Conservation (phyloP, 2,329 filamentous ascomycete species). For the Aotearoamyces nothofagi region DNA sequence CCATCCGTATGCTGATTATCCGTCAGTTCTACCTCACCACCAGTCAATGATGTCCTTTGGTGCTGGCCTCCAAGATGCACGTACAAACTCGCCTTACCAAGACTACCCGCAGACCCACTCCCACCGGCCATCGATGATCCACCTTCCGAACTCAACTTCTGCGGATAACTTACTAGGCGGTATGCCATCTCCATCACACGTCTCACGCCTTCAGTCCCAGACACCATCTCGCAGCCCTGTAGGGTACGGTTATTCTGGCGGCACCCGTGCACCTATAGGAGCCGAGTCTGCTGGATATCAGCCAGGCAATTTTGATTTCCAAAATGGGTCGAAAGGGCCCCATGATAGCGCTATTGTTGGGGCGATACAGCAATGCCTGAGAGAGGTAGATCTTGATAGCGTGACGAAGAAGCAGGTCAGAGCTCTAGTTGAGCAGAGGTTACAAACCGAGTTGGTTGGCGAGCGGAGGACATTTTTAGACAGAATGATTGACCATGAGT, state of each 20-base stretch:
- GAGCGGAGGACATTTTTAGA: conserved; percentile 85
- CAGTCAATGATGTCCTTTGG: conserved; percentile 57
- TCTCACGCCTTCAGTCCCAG: conserved; percentile 22
- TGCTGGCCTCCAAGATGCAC: conserved; percentile 27
- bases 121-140: conserved; percentile 42
- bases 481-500: conserved; percentile 79
- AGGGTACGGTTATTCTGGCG: conserved; percentile 29
- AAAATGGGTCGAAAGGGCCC: conserved; percentile 43
- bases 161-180: conserved; percentile 20
- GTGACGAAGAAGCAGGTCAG: conserved; percentile 97
- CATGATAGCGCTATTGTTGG: conserved; percentile 71
- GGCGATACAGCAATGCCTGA: conserved; percentile 67
- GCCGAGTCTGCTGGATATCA: conserved; percentile 20
- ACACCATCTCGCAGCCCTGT: conserved; percentile 18
- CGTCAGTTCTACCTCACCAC: conserved; percentile 39
- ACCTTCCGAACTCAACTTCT: conserved; percentile 31
- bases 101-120: conserved; percentile 32
- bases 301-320: conserved; percentile 45
- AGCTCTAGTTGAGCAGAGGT: conserved; percentile 78
- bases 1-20: conserved; percentile 33
- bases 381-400: conserved; percentile 86
- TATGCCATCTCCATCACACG: conserved; percentile 14
- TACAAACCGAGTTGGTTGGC: conserved; percentile 77
- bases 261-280: conserved; percentile 30
- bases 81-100: conserved; percentile 41